Base-by-base conservation (phyloP, 768 basidiomycete species). In the Auriscalpium vulgare region DNA sequence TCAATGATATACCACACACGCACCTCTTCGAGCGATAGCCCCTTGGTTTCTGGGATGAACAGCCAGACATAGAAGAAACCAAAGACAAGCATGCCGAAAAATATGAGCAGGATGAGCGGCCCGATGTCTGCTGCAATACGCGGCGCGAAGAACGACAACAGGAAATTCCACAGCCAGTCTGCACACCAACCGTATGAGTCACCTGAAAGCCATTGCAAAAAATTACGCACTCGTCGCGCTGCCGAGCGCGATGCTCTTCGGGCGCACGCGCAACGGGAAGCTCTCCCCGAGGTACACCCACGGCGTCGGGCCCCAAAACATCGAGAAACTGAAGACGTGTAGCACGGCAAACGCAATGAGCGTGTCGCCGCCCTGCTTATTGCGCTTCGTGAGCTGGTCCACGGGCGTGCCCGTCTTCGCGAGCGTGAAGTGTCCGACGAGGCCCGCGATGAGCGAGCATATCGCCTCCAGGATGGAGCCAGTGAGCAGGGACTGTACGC, bases 11-110 rank as follows among this genome's bases (percentile, higher is more conserved):
- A 40, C 16, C 38, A 17, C 19, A 54, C 34, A 57, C 67, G 35
- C 54, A 81, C 83, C 75, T 87, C 84, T 72, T 90, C 88, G 59
- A 88, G 68, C 53, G 81, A 81, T 19, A 91, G 78, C 10, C 88
- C 87, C 67, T 82, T 90, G 21, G 86, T 91, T 74, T 92, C 91
- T 19, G 89, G 89, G 48, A 92, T 80, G 67, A 83, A 80, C 53
- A 89, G 69, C 68, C 83, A 88, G 23, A 88, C 88, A 65, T 87
- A 92, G 56, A 80, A 67, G 64, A 78, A 83, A 38, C 85, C 88
- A 62, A 86, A 80, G 21, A 82, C 59, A 9, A 88, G 75, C 81
- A 86, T 81, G 53, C 86, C 84, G 66, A 81, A 87, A 76, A 90
- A 90, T 65, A 88, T 82, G 58, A 89, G 68, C 43, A 87, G 72